Percentiles rank a stretch among this genome's conserved stretches.
phyloP scores from a whole-genome alignment of 2,329 filamentous ascomycete species.

The Sclerotinia subarctica region DNA sequence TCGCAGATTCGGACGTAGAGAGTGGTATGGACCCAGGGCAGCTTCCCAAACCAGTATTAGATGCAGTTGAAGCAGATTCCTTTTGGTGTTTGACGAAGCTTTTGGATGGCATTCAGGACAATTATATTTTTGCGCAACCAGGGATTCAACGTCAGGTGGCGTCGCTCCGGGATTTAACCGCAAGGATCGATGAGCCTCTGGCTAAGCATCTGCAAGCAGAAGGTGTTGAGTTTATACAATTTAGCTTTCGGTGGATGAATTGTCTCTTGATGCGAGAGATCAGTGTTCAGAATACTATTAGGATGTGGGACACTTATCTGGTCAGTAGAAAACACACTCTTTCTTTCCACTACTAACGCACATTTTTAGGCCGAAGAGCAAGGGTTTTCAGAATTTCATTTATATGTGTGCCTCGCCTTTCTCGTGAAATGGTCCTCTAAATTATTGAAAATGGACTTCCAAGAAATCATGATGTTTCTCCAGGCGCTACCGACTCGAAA shows the following conservation, averaged over 20 bases:
- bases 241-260: constrained; percentile 99
- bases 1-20: constrained; percentile 89
- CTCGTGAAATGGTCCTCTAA: constrained; percentile 98
- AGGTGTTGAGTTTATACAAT: constrained; percentile 97
- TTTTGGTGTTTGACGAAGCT: constrained; percentile 99
- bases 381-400: constrained; percentile 95
- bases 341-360: constrained; percentile 6
- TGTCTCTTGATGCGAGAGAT: constrained; percentile 97
- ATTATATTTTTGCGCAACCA: constrained; percentile 96
- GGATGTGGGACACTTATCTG: constrained; percentile 99
- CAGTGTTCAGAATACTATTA: constrained; percentile 90
- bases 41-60: constrained; percentile 81
- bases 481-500: constrained; percentile 87
- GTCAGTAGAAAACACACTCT: constrained; percentile 50
- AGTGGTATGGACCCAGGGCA: constrained; percentile 96
- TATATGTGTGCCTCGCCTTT: constrained; percentile 97
- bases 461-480: constrained; percentile 99
- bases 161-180: constrained; percentile 83
- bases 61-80: constrained; percentile 94
- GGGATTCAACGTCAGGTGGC: constrained; percentile 93
- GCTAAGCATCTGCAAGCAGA: constrained; percentile 88
- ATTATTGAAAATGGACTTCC: constrained; percentile 93
- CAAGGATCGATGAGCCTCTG: constrained; percentile 78
- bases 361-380: constrained; percentile 81
- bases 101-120: constrained; percentile 97